Base-by-base conservation (phyloP, 495 filamentous ascomycete species). In the Penicillium simplicissimum region DNA sequence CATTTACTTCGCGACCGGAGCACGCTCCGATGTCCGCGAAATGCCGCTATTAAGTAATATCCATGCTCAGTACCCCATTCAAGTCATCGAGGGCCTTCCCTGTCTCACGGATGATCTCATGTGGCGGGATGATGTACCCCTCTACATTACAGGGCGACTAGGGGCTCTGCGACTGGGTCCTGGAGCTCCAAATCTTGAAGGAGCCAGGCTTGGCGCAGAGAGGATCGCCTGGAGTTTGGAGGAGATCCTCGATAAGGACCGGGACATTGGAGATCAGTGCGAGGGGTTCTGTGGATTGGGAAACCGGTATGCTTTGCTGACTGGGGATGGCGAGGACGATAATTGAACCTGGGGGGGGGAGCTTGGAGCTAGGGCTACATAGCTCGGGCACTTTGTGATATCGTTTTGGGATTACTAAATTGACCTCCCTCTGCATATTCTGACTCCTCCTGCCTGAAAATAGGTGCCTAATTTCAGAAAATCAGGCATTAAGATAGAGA, bases 1-100 rank as follows among this genome's bases (percentile, higher is more conserved):
- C 71, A 84, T 88, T 62, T 85, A 86, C 66, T 87, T 84, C 57
- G 85, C 87, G 19, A 88, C 86, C 0, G 86, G 86, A 3, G 76
- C 84, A 33, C 62, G 75, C 28, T 72, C 81, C 4, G 76, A 88
- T 61, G 77, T 87, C 21, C 64, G 64, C 23, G 71, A 77, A 33
- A 76, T 87, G 53, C 78, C 82, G 0, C 73, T 82, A 31, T 70
- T 88, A 25, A 74, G 77, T 42, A 70, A 76, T 1, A 79, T 88
- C 68, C 75, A 78, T 52, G 58, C 69, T 4, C 74, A 82, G 15
- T 81, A 84, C 63, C 85, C 84, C 0, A 79, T 89, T 19, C 71
- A 81, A 35, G 77, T 67, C 14, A 76, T 76, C 21, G 76, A 79
- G 13, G 85, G 86, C 1, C 59, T 88, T 14, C 87, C 86, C 0